phyloP scores from a whole-genome alignment of 805 yeast genomes.

The Naumovozyma dairenensis region DNA sequence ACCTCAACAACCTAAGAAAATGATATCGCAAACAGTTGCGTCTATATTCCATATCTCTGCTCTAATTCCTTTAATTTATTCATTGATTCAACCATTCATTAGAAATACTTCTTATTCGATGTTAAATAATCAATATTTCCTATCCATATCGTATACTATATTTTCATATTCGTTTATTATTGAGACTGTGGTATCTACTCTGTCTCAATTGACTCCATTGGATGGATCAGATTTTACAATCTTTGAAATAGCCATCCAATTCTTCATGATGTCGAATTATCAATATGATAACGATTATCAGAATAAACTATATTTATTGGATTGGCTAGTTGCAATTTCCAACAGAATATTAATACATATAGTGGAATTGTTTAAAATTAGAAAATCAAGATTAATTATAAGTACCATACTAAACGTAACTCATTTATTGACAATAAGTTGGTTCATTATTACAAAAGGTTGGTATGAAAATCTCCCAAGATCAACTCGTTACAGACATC shows the following conservation, averaged over 20 bases:
- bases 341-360: slow-evolving; percentile 56
- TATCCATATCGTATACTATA: slow-evolving; percentile 3
- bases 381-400: slow-evolving; percentile 51
- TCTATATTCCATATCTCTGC: no score
- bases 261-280: slow-evolving; percentile 11
- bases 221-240: slow-evolving; percentile 24
- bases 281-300: background rate
- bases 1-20: no score
- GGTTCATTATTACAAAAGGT: no score
- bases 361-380: slow-evolving; percentile 45
- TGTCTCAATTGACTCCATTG: slow-evolving; percentile 31
- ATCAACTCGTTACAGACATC: slow-evolving; percentile 46
- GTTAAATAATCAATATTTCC: no score
- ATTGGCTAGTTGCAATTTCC: slow-evolving; percentile 42
- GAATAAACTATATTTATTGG: slow-evolving; percentile 6
- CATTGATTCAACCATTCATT: no score
- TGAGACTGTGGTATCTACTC: slow-evolving; percentile 44
- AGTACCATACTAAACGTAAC: slow-evolving; percentile 49
- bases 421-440: no score
- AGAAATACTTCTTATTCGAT: no score
- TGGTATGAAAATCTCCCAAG: slow-evolving; percentile 50
- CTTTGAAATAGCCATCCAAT: slow-evolving; percentile 23
- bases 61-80: no score
- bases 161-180: slow-evolving; percentile 37
- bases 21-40: no score